A percentile compares a stretch with the other conserved stretches of the same genome.
phyloP scores from a whole-genome alignment of 306 rosid genomes.

The Delonix regia region DNA sequence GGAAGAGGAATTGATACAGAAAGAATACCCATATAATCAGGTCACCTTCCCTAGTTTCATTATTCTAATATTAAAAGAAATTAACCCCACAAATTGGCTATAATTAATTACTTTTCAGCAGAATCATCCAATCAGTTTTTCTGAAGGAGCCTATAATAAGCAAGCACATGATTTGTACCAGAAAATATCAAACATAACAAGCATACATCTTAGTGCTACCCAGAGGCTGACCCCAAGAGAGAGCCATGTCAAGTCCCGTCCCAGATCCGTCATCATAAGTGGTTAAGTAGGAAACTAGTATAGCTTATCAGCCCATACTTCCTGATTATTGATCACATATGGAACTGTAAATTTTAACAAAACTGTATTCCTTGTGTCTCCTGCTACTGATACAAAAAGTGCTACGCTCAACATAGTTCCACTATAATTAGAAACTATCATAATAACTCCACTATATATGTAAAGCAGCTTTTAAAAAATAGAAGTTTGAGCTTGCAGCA shows the following conservation, averaged over 20 bases:
- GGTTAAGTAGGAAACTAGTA: not conserved
- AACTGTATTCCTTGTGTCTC: not conserved
- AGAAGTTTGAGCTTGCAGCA: constrained; percentile 14
- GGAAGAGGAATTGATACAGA: not conserved
- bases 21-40: not conserved
- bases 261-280: not conserved
- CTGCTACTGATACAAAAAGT: not conserved
- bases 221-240: not conserved
- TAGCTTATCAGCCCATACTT: not conserved
- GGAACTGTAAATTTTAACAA: not conserved
- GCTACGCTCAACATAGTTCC: constrained; percentile 7
- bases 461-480: not conserved
- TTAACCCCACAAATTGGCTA: not conserved
- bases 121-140: not conserved
- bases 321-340: not conserved
- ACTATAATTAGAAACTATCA: constrained; percentile 6
- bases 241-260: not conserved
- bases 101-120: not conserved
- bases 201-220: not conserved
- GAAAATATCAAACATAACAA: constrained; percentile 28
- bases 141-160: not conserved
- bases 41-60: not conserved
- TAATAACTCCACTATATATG: not conserved
- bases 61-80: constrained; percentile 5
- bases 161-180: not conserved